Percentiles rank a stretch among this genome's conserved stretches.
Conservation (phyloP, 805 yeast genomes). For the Trichomonascus vanleenenianus region DNA sequence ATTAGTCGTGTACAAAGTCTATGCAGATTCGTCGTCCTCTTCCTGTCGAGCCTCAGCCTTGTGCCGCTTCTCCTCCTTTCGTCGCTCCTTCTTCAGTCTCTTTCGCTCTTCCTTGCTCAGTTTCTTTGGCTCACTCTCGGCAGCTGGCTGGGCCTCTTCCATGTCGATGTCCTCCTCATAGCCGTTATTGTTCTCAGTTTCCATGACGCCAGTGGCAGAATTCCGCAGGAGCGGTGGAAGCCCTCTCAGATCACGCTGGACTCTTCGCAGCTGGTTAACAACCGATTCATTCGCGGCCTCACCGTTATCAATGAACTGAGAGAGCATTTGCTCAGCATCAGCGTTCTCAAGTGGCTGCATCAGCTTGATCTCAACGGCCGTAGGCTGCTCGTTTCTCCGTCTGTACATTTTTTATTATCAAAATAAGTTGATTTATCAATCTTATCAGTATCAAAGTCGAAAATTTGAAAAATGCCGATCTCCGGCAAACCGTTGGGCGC, state of each 20-base stretch:
- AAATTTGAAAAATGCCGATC: neutral
- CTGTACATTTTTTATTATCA: neutral
- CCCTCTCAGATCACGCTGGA: conserved; percentile 74
- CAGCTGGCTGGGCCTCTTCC: conserved; percentile 1
- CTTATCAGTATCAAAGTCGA: neutral
- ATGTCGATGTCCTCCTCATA: conserved; percentile 2
- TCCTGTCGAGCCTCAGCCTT: conserved; percentile 6
- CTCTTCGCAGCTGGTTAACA: conserved; percentile 56
- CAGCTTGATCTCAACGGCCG: conserved; percentile 13
- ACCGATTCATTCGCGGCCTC: conserved; percentile 28
- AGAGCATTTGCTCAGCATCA: conserved; percentile 40
- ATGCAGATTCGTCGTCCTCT: neutral
- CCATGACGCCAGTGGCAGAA: conserved; percentile 4
- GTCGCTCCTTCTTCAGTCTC: conserved; percentile 20
- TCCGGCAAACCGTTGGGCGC: neutral
- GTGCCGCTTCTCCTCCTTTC: conserved; percentile 18
- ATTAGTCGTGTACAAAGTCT: neutral
- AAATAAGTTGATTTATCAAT: neutral
- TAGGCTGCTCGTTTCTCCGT: conserved; percentile 9
- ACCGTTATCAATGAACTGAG: conserved; percentile 33
- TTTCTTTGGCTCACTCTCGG: neutral
- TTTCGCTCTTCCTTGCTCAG: conserved; percentile 18
- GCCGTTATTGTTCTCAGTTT: conserved; percentile 1
- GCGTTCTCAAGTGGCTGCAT: conserved; percentile 27
- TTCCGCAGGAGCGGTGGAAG: conserved; percentile 48